Evolutionary conservation across 768 basidiomycete species (phyloP), one percentile per base, ranked within the genome.

Genomic region (Tylopilus felleus): DNA sequence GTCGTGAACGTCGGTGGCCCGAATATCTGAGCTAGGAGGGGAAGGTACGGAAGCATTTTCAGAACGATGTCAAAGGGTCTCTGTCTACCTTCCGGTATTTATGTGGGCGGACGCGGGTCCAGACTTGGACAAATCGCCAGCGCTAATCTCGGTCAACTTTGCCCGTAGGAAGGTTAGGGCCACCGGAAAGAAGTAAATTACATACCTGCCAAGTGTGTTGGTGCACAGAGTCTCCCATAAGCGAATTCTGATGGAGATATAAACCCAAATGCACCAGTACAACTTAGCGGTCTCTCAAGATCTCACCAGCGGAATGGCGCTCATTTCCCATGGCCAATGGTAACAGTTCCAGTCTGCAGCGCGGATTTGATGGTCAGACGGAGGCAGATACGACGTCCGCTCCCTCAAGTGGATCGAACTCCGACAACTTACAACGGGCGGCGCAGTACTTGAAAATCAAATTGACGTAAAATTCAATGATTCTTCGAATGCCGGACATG

Each of bases 11-110:
- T 47, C 36, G 66, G 42, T 16, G 49, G 51, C 35, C 58, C 69
- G 4, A 67, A 33, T 5, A 70, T 33, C 19, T 64, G 58, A 31
- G 63, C 36, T 6, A 67, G 27, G 19, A 71, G 38, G 27, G 66
- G 27, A 38, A 71, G 28, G 12, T 58, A 58, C 2, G 60, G 41
- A 25, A 40, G 17, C 64, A 66, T 65, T 48, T 59, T 65, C 0
- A 29, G 31, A 6, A 16, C 35, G 6, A 12, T 39, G 8, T 39
- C 33, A 33, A 33, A 12, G 5, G 13, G n/a, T 5, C 25, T 16
- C 27, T 25, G 25, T n/a, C 14, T n/a, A 19, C 41, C 17, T 14
- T 8, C 29, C 33, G 25, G 0, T 60, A 62, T 62, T 55, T 43
- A 43, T 43, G 16, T 14, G 9, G 13, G 22, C 35, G 16, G 9